phyloP scores from a whole-genome alignment of 257 asterid species.

The Solanum etuberosum region DNA sequence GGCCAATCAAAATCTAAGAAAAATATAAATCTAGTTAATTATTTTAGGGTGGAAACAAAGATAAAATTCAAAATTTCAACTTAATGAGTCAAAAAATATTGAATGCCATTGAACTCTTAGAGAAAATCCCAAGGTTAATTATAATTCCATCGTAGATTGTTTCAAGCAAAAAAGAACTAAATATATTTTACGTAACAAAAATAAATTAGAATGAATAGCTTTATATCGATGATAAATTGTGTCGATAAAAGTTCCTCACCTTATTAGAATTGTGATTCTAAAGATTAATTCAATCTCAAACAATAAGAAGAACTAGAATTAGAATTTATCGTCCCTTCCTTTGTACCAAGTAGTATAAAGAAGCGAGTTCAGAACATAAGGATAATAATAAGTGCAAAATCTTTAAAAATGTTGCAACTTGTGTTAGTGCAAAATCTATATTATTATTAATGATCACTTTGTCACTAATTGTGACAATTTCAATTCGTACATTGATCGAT shows the following conservation, averaged over 20 bases:
- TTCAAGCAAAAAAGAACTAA: not conserved
- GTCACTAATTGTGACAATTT: not conserved
- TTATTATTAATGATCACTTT: not conserved
- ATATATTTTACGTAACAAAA: not conserved
- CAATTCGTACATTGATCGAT: not conserved
- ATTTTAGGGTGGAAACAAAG: not conserved
- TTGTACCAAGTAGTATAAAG: not conserved
- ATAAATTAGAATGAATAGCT: not conserved
- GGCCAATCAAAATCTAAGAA: not conserved
- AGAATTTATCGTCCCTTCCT: not conserved
- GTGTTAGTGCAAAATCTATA: too few species aligned
- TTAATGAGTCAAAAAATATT: not conserved
- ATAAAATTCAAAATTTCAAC: not conserved
- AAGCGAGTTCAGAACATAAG: not conserved
- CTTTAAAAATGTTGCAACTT: not conserved
- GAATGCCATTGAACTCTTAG: not conserved
- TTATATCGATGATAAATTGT: not conserved
- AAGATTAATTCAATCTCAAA: not conserved
- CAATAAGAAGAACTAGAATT: not conserved
- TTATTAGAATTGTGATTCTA: not conserved
- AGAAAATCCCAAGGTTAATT: not conserved
- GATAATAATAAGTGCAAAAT: not conserved
- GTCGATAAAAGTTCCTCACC: too few species aligned
- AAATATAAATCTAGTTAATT: not conserved
- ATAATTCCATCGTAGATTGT: not conserved